Evolutionary conservation across 306 rosid genomes (phyloP), one percentile per base, ranked within the genome.

Genomic region (Lagenaria siceraria): DNA sequence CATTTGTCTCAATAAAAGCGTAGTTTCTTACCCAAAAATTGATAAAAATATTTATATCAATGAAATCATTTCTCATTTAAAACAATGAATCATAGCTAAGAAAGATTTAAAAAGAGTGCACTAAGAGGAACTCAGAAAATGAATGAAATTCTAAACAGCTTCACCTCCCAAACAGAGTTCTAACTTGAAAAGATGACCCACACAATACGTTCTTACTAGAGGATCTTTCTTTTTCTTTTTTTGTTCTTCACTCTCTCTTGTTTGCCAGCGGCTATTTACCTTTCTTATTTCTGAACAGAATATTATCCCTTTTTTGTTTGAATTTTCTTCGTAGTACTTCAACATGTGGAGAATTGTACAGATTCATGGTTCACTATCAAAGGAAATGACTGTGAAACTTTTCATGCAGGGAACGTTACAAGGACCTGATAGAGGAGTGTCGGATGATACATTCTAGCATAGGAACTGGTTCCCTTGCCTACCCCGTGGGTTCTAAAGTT

Each of bases 381-480:
- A 79, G 65, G 53, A 78, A 46, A 46, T 12, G 52, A 46, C 52
- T 13, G 4, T 64, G 63, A 35, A 81, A 75, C 11, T 82, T 82
- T 59, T 59, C 17, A 82, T 91, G 88, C 89, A 93, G 98, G 94
- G 88, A 91, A 78, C 97, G 78, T 51, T 91, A 90, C 63, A 77
- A 80, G 77, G 84, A 88, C 80, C 87, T 91, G 87, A 84, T 93
- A 81, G 88, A 82, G 87, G 96, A 88, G 82, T 93, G 98, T 84
- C 97, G 88, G 75, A 79, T 73, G 77, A 86, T 93, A 96, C 97
- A 93, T 87, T 86, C 98, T 59, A 93, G 94, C 75, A 84, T 93
- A 48, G 98, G 98, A 84, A 93, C 97, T 70, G 98, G 98, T 84
- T 90, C 96, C 2, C 87, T 93, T 86, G 97, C 97, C 75, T 90